These are phyloP conservation scores for Zymoseptoria tritici DNA, from an alignment of 2,329 filamentous ascomycete genomes.

Conservation along the genomic window DNA sequence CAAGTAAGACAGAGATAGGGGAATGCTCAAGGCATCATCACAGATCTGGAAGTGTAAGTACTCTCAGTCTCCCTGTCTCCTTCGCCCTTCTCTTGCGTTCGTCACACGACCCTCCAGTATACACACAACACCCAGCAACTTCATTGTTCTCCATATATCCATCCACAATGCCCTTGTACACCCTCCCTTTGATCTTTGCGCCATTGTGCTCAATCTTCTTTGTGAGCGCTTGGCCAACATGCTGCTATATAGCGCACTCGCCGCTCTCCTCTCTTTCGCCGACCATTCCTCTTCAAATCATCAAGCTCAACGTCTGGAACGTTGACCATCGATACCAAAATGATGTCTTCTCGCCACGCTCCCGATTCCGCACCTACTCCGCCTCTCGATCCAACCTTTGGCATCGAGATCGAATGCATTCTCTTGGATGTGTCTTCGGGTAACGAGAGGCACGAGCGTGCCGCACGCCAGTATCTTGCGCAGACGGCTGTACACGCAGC, in stretches of 20 bases:
- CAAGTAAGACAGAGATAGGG: too few relatives aligned
- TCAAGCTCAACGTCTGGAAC: neutral
- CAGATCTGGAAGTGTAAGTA: neutral
- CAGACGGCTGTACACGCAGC: neutral
- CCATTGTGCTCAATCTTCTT: neutral
- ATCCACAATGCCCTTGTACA: neutral
- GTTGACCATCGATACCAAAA: neutral
- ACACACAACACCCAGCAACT: neutral
- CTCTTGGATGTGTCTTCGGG: neutral
- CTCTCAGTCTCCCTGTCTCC: neutral
- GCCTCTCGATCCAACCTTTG: conserved; percentile 2
- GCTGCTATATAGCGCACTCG: neutral
- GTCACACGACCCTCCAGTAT: neutral
- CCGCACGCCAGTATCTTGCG: neutral
- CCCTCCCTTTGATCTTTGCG: neutral
- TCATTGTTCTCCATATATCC: neutral
- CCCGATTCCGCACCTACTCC: too few relatives aligned
- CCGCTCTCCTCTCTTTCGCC: neutral
- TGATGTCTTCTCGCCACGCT: neutral
- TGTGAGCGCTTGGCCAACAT: neutral
- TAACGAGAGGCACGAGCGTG: neutral
- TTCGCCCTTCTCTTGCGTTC: neutral
- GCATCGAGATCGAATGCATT: conserved; percentile 11
- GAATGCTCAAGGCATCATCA: too few relatives aligned
- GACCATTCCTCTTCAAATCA: neutral